Conservation (phyloP, 352 stramenopile genomes). For the Phytopythium delawarense region DNA sequence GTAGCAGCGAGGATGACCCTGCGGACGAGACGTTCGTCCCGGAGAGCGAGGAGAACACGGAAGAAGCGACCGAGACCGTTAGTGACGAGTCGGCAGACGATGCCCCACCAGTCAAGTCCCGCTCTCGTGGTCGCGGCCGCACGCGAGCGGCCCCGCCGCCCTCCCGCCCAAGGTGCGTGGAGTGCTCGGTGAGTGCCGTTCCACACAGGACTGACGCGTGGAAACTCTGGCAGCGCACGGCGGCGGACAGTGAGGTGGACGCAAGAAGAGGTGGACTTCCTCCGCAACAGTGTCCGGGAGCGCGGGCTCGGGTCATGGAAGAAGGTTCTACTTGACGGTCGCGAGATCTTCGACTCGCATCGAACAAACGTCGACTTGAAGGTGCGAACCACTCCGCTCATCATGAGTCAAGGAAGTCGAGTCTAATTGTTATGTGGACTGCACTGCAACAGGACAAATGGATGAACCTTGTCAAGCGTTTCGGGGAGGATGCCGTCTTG, state of each 20-base stretch:
- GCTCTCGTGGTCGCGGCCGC: not conserved
- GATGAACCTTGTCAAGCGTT: slow-evolving; percentile 22
- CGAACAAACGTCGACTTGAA: slow-evolving; percentile 69
- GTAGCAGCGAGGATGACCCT: slow-evolving; percentile 1
- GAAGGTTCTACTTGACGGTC: slow-evolving; percentile 34
- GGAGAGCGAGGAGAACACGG: not conserved
- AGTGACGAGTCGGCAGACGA: not conserved
- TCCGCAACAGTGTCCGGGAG: slow-evolving; percentile 36
- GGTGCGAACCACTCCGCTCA: slow-evolving; percentile 14
- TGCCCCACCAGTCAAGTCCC: not conserved
- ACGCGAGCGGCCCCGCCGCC: too few species aligned
- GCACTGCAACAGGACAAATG: slow-evolving; percentile 34
- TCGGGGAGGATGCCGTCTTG: not conserved
- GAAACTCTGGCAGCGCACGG: slow-evolving; percentile 6
- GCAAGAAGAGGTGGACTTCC: slow-evolving; percentile 33
- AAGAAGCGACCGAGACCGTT: not conserved
- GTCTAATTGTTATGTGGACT: not conserved
- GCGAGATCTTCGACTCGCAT: slow-evolving; percentile 32
- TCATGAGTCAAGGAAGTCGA: not conserved
- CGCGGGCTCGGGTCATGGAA: slow-evolving; percentile 43
- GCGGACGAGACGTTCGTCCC: slow-evolving; percentile 1
- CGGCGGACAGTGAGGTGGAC: slow-evolving; percentile 36
- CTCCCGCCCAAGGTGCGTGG: not conserved
- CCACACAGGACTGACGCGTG: not conserved
- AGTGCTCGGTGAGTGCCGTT: not conserved